These are phyloP conservation scores for Hypsizygus ulmarius DNA, from an alignment of 1,284 basidiomycete species.

Conservation along the genomic window DNA sequence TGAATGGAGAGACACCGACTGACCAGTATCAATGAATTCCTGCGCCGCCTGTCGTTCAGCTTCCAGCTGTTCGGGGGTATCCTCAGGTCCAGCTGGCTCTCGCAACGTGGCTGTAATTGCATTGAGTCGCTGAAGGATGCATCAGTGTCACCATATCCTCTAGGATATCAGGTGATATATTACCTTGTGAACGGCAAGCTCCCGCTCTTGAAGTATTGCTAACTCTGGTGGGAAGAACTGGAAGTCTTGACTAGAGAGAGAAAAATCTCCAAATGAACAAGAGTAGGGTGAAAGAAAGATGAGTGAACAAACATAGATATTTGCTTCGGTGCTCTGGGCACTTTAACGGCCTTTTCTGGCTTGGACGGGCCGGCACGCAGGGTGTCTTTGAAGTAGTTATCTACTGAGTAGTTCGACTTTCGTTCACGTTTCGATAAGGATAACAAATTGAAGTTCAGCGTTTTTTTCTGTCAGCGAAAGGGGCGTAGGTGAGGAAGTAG, in stretches of 20 bases:
- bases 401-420: constrained; percentile 94
- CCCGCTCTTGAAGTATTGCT: constrained; percentile 84
- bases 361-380: constrained; percentile 79
- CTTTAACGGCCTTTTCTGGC: constrained; percentile 79
- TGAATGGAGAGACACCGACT: constrained; percentile 7
- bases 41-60: constrained; percentile 81
- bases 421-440: constrained; percentile 95
- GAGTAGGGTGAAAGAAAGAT: not conserved
- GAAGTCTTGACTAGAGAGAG: constrained; percentile 78
- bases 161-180: constrained; percentile 14
- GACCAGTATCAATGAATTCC: constrained; percentile 83
- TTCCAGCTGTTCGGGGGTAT: constrained; percentile 84
- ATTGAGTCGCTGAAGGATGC: constrained; percentile 46
- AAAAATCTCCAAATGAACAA: not conserved
- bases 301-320: constrained; percentile 62
- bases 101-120: constrained; percentile 73
- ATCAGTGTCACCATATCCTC: not conserved
- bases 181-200: constrained; percentile 81
- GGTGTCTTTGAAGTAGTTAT: constrained; percentile 92
- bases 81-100: constrained; percentile 69
- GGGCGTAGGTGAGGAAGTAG: not conserved
- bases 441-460: constrained; percentile 77
- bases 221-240: constrained; percentile 93
- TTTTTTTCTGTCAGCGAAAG: constrained; percentile 52
- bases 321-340: constrained; percentile 89